Evolutionary conservation across 2,329 filamentous ascomycete species (phyloP).

Genomic region (Sarocladium oryzae): DNA sequence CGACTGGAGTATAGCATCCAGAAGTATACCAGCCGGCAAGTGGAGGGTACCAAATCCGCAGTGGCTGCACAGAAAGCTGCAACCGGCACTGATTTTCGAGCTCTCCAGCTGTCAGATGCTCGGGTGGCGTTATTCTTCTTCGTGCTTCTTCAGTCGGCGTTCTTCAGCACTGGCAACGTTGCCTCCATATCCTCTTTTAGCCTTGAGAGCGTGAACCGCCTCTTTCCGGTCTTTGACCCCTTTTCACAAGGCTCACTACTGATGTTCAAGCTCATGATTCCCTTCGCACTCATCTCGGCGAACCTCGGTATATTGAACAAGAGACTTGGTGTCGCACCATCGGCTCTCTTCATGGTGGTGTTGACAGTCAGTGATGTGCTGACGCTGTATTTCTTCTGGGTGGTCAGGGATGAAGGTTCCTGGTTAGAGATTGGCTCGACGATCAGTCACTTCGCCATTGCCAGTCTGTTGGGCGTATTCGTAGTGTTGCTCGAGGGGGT

Average conservation of each 20-base stretch:
- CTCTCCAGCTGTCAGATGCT: slow-evolving; percentile 73
- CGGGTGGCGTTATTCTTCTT: slow-evolving; percentile 93
- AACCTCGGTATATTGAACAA: slow-evolving; percentile 92
- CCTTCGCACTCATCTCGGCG: slow-evolving; percentile 86
- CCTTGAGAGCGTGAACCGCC: slow-evolving; percentile 78
- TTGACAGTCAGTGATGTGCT: slow-evolving; percentile 88
- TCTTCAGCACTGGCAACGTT: slow-evolving; percentile 95
- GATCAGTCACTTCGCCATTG: slow-evolving; percentile 93
- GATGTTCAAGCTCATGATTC: slow-evolving; percentile 83
- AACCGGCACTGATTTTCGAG: slow-evolving; percentile 39
- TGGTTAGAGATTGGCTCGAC: slow-evolving; percentile 98
- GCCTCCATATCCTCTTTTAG: slow-evolving; percentile 92
- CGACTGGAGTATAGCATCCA: slow-evolving; percentile 74
- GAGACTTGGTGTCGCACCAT: slow-evolving; percentile 74
- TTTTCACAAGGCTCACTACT: slow-evolving; percentile 86
- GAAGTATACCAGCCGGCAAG: slow-evolving; percentile 16
- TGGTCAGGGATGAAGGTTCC: slow-evolving; percentile 90
- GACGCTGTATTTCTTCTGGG: slow-evolving; percentile 95
- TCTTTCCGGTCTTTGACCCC: slow-evolving; percentile 89
- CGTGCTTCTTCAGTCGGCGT: slow-evolving; percentile 86
- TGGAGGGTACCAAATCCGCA: slow-evolving; percentile 14
- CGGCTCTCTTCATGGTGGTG: slow-evolving; percentile 87
- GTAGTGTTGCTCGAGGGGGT: slow-evolving; percentile 81
- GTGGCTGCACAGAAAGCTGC: slow-evolving; percentile 14
- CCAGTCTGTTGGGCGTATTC: slow-evolving; percentile 82